Conservation (phyloP, 2,329 filamentous ascomycete genomes). For the Pseudogymnoascus sp. region DNA sequence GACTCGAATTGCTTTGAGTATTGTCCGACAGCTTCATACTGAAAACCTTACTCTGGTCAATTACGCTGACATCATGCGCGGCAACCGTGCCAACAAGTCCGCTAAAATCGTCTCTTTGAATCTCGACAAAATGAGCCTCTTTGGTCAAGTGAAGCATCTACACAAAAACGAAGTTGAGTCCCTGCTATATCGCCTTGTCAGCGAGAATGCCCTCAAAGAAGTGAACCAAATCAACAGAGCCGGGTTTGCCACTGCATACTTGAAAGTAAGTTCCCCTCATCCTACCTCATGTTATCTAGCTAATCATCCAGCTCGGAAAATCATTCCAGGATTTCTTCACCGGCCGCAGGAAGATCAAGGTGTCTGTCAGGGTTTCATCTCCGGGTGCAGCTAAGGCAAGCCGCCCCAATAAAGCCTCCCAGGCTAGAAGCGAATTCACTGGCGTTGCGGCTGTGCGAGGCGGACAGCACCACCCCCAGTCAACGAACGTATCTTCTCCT, state of each 20-base stretch:
- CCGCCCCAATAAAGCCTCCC: slow-evolving; percentile 33
- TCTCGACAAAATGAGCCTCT: slow-evolving; percentile 39
- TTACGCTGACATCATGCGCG: slow-evolving; percentile 77
- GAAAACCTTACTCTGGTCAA: slow-evolving; percentile 66
- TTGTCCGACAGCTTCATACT: slow-evolving; percentile 53
- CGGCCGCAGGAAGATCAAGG: slow-evolving; percentile 23
- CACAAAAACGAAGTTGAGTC: slow-evolving; percentile 73
- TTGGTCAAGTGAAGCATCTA: slow-evolving; percentile 62
- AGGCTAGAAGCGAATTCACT: slow-evolving; percentile 22
- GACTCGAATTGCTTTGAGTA: slow-evolving; percentile 61
- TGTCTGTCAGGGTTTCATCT: slow-evolving; percentile 24
- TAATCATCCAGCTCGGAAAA: slow-evolving; percentile 25
- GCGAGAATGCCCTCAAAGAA: slow-evolving; percentile 67
- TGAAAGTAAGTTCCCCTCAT: slow-evolving; percentile 45
- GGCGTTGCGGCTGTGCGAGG: slow-evolving; percentile 25
- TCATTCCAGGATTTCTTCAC: slow-evolving; percentile 23
- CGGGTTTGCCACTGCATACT: slow-evolving; percentile 70
- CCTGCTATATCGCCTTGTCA: slow-evolving; percentile 69
- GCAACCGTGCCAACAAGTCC: slow-evolving; percentile 61
- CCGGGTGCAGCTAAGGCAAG: slow-evolving; percentile 22
- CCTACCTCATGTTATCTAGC: slow-evolving; percentile 28
- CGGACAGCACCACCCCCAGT: slow-evolving; percentile 45
- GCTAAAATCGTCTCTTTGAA: slow-evolving; percentile 43
- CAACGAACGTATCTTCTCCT: slow-evolving; percentile 62
- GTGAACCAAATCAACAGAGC: slow-evolving; percentile 55